Base-by-base conservation (phyloP, 139 green algal species). In the Coelastrella sp. region DNA sequence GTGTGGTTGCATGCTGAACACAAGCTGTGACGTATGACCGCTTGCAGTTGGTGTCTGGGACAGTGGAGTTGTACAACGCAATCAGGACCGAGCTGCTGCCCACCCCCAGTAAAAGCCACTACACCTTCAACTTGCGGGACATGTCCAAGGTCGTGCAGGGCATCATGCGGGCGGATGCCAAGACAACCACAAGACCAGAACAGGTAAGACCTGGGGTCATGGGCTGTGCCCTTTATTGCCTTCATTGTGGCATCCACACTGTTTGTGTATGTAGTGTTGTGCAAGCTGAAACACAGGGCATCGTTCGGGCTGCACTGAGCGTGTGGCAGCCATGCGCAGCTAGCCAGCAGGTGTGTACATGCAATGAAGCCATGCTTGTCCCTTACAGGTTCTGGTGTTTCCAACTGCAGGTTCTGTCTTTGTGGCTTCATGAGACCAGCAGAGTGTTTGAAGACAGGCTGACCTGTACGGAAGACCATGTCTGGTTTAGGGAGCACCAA, bases 391-490 rank as follows among this genome's bases (percentile, higher is more conserved):
- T 47, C 32, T 47, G 32, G 32, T 47, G 32, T 1, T 1, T 2
- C 32, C 32, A 47, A 11, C 19, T 47, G 61, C 91, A 95, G 87
- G 11, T 97, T 3, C 83, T 97, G 61, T 80, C 75, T 82, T 91
- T 98, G 60, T 98, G 97, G 97, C 94, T 98, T 80, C 97, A 98
- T 91, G 97, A 98, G 95, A 96, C 90, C 17, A 96, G 97, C 91
- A 93, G 97, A 65, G 96, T 98, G 20, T 98, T 97, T 91, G 89
- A 95, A 64, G 96, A 98, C 88, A 91, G 96, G 3, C 91, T 98
- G 32, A 96, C 96, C 77, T 97, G 96, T 80, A 86, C 95, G 54
- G 96, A 96, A 5, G 96, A 98, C 93, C 90, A 94, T 58, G 77
- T 71, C 20, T 97, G 96, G 95, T 97, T 98, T 94, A 76, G 87